phyloP scores from a whole-genome alignment of 2,329 filamentous ascomycete species.

The Paecilomyces variotii region DNA sequence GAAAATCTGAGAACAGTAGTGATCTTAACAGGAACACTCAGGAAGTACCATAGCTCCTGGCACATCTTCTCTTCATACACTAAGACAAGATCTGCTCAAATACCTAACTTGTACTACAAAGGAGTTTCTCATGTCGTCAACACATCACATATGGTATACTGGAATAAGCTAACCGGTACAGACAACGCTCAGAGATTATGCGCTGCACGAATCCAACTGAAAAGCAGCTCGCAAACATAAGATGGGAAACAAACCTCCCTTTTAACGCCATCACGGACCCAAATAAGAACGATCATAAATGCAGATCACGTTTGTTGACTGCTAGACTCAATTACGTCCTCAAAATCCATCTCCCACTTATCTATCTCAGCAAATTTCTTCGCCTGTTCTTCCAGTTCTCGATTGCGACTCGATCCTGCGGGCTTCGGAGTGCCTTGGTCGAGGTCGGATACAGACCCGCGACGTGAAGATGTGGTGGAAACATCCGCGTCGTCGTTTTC shows the following conservation, averaged over 20 bases:
- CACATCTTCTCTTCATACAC: too few relatives aligned
- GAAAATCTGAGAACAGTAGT: too few relatives aligned
- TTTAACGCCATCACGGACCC: neutral
- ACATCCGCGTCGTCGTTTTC: conserved; percentile 25
- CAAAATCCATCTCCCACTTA: conserved; percentile 37
- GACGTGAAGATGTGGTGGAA: conserved; percentile 18
- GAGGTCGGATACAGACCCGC: conserved; percentile 17
- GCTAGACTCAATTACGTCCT: conserved; percentile 26
- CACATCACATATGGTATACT: neutral
- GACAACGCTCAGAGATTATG: neutral
- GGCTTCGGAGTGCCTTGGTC: conserved; percentile 5
- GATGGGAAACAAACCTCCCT: neutral
- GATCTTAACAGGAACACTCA: too few relatives aligned
- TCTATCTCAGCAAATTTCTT: conserved; percentile 36
- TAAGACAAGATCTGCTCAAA: too few relatives aligned
- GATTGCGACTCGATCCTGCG: conserved; percentile 19
- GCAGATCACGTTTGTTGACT: conserved; percentile 8
- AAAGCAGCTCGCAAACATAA: neutral
- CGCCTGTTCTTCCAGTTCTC: conserved; percentile 27
- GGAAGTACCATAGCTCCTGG: too few relatives aligned
- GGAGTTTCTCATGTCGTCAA: neutral
- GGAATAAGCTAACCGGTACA: neutral
- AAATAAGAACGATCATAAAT: neutral
- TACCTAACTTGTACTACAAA: neutral
- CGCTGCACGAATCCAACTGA: neutral